Conservation (phyloP, 2,329 filamentous ascomycete species). For the Scopulariopsis brevicaulis region DNA sequence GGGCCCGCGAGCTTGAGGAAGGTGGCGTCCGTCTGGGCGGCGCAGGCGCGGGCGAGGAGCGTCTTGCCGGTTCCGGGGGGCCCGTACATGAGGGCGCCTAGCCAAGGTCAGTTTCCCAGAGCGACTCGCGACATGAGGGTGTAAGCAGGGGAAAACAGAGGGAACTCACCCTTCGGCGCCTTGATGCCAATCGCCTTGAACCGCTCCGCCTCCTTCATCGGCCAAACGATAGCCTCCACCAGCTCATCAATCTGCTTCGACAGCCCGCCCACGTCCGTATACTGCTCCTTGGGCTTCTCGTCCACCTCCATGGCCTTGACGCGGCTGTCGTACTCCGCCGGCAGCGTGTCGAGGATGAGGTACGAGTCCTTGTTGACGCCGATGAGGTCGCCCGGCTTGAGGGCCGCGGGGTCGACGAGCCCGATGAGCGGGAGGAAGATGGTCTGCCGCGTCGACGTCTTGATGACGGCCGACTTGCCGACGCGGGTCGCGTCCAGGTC, state of each 20-base stretch:
- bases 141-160: neutral
- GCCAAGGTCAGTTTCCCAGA: neutral
- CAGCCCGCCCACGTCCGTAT: slow-evolving; percentile 91
- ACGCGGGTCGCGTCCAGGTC: slow-evolving; percentile 93
- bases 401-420: slow-evolving; percentile 85
- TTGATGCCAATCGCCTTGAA: slow-evolving; percentile 99
- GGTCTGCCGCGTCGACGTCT: slow-evolving; percentile 95
- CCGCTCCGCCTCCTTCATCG: slow-evolving; percentile 97
- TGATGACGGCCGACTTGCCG: slow-evolving; percentile 98
- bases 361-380: slow-evolving; percentile 99
- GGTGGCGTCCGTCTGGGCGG: slow-evolving; percentile 94
- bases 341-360: slow-evolving; percentile 88
- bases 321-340: slow-evolving; percentile 95
- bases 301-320: slow-evolving; percentile 99
- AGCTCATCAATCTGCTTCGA: slow-evolving; percentile 99
- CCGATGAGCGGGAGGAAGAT: slow-evolving; percentile 97
- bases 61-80: slow-evolving; percentile 86
- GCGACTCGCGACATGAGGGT: neutral
- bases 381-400: slow-evolving; percentile 93
- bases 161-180: slow-evolving; percentile 76
- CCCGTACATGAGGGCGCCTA: slow-evolving; percentile 96
- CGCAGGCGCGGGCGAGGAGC: slow-evolving; percentile 86
- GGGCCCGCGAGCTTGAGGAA: slow-evolving; percentile 97
- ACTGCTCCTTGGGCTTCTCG: slow-evolving; percentile 98
- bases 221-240: slow-evolving; percentile 97